Evolutionary conservation across 371 early-diverging fungal genomes (phyloP), one percentile per base, ranked within the genome.

Genomic region (Nematocida major): DNA sequence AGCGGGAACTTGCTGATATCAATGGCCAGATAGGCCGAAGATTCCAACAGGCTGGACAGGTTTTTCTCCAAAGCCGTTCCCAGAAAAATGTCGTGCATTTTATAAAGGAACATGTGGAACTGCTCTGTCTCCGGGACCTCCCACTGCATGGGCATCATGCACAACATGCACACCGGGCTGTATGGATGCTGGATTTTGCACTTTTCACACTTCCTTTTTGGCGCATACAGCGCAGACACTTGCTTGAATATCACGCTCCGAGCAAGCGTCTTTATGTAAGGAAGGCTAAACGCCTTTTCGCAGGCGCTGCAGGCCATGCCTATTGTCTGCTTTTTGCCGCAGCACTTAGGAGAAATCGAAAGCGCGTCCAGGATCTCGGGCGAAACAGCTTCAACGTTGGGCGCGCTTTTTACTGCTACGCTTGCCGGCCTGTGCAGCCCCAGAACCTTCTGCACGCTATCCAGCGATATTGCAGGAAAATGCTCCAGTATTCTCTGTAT

Each of bases 401-500:
- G 68, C 67, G 13, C 76, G 79, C 18, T 34, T 3, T 50, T 30
- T 22, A 32, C 80, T 39, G 9, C 42, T 39, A 20, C 59, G 54
- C 22, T 53, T 22, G n/a, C 66, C 5, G 59, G 22, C 28, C 13
- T 32, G 2, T 73, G 9, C 4, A 73, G 1, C 0, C 70, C 70
- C 9, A 70, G 65, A 11, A 47, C 67, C n/a, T 49, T 28, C 32
- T 70, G 68, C n/a, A 70, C 63, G 3, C 34, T 63, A 11, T 62
- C 40, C 4, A 61, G 13, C 15, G 76, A 61, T 9, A 73, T 51
- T 24, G 42, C 26, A 18, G 76, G 63, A 30, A 73, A 73, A 26
- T 22, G 26, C 39, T 73, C 76, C 4, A 73, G 20, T 36, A 73
- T 43, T 54, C 76, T 48, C 30, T 73, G 59, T 7, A 96, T 82